Base-by-base conservation (phyloP, 352 stramenopile species). In the Thalassiosira oceanica region DNA sequence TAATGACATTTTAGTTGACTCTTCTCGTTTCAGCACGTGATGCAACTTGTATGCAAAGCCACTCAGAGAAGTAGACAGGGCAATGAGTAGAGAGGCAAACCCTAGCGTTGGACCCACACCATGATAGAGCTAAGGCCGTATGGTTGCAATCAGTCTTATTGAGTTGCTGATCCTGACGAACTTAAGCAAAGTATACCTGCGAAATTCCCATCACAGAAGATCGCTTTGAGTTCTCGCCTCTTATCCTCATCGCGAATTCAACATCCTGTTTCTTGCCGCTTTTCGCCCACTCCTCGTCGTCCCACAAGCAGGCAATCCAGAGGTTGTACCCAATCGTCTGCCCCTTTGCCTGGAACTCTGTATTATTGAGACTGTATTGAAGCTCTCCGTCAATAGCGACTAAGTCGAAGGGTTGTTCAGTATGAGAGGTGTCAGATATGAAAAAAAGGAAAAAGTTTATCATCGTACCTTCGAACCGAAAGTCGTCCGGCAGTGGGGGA, bases 211-310 rank as follows among this genome's bases (percentile, higher is more conserved):
- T 37, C 31, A 37, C 31, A n/a, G 31, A 37, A 8, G 31, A 8
- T n/a, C 31, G 31, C 8, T n/a, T n/a, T 13, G 31, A 37, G 37
- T 71, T 71, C 15, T 67, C 64, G 24, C 60, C 51, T 21, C 31
- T 36, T n/a, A 90, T 55, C 58, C 83, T 56, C 39, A 88, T 61
- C 2, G 77, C 80, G 27, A 90, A 28, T 41, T 90, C 80, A 0
- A 90, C 66, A 52, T 87, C 63, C 56, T 80, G 65, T 23, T 55
- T 42, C 28, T 74, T 37, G 31, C 73, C 71, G 24, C 41, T 43
- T 15, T 18, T 16, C 3, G 53, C 68, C 15, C 44, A 43, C 45
- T 77, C 36, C 15, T 58, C 42, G 35, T 78, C 61, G 46, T 78
- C 46, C 41, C 50, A 50, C 10, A 74, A 37, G 18, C 58, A 35